Conservation (phyloP, 306 rosid genomes). For the Inga leiocalycina region DNA sequence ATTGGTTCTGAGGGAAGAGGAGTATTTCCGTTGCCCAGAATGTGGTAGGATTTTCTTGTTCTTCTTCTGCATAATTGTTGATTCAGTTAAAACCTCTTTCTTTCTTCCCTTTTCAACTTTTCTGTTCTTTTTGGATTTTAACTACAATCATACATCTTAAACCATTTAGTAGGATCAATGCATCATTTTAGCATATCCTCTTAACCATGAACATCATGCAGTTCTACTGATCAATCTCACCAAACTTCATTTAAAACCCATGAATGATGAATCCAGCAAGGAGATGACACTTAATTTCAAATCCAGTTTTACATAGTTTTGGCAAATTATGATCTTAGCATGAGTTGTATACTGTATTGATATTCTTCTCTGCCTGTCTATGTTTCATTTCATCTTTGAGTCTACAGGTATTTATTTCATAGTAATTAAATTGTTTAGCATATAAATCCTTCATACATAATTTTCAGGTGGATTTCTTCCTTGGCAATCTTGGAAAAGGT, state of each 20-base stretch:
- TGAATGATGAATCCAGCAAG: background rate
- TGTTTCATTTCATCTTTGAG: background rate
- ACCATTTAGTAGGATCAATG: background rate
- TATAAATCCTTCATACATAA: conserved; percentile 3
- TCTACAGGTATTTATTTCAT: background rate
- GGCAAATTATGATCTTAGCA: background rate
- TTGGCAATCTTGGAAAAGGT: conserved; percentile 96
- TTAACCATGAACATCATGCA: background rate
- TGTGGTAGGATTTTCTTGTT: conserved; percentile 59
- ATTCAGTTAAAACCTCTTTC: background rate
- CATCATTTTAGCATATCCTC: background rate
- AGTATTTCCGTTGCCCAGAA: conserved; percentile 70
- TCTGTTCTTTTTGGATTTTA: background rate
- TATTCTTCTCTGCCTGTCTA: background rate
- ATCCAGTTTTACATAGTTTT: background rate
- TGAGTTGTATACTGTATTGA: background rate
- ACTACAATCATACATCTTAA: background rate
- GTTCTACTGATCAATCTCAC: background rate
- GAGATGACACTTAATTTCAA: background rate
- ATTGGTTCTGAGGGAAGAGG: conserved; percentile 61
- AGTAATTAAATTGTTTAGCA: background rate
- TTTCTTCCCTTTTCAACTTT: background rate
- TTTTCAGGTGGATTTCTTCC: conserved; percentile 89
- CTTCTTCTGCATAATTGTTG: background rate
- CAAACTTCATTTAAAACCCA: background rate